Evolutionary conservation across 2,329 filamentous ascomycete species (phyloP), one percentile per base, ranked within the genome.

Genomic region (Botrytis paeoniae): DNA sequence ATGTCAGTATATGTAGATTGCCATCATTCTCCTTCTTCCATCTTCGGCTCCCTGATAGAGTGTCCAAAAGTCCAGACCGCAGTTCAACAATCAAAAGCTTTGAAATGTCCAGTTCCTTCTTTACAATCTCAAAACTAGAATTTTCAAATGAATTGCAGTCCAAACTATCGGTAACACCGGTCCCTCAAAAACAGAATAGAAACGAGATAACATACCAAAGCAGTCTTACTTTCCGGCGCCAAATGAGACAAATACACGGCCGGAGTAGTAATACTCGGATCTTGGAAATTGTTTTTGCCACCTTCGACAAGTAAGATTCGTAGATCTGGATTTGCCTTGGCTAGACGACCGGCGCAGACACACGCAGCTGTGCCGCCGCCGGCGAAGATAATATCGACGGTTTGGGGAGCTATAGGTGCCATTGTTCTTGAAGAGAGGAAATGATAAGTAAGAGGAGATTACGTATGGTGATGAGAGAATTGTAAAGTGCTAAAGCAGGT

Each of bases 251-350:
- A 79, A 73, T 84, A 89, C 16, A 87, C 79, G 0, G 83, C 87
- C 1, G 88, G 88, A 61, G n/a, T 83, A 12, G 85, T 81, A n/a
- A 89, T 81, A 25, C 81, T 83, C 0, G 85, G 84, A 69, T 85
- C 82, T 75, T 86, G 81, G 75, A 85, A 84, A 76, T 86, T 89
- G 78, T 89, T 86, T 32, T 81, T 82, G 1, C 88, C 88, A 41
- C 83, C 81, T 77, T 89, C 88, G 68, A 89, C 84, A 10, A 89
- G 81, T 20, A 89, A 80, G 60, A 89, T 84, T 25, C 83, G 84
- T 2, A 88, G 80, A 35, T 81, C 80, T 0, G 85, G 85, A 71
- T 87, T 84, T 0, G 86, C 85, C 71, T 85, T 84, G 9, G 86
- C 85, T 3, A 89, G 82, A 64, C 87, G 81, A 5, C 82, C 83